These are phyloP conservation scores for Coleophoma cylindrospora DNA, from an alignment of 2,329 filamentous ascomycete genomes.

Conservation along the genomic window DNA sequence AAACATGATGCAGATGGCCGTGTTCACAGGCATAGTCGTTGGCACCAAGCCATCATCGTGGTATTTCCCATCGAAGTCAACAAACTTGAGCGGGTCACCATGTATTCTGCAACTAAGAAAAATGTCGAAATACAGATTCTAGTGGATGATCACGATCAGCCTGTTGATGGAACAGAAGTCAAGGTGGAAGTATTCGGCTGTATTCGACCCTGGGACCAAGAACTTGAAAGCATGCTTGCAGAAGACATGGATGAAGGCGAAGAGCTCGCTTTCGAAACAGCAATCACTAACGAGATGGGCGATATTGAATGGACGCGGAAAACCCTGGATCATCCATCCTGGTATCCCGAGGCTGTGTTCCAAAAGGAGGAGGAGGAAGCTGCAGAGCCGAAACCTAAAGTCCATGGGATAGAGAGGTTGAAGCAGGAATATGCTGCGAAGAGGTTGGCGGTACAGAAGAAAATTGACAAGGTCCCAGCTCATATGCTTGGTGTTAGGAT, in stretches of 20 bases:
- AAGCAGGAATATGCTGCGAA: conserved; percentile 42
- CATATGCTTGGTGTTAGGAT: conserved; percentile 55
- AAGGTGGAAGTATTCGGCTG: too few relatives aligned
- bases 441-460: conserved; percentile 44
- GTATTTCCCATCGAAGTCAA: conserved; percentile 44
- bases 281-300: too few relatives aligned
- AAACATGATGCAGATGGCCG: conserved; percentile 17
- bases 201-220: too few relatives aligned
- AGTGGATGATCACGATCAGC: conserved; percentile 31
- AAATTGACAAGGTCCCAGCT: conserved; percentile 52
- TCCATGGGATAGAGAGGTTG: conserved; percentile 29
- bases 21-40: conserved; percentile 30
- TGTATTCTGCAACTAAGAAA: conserved; percentile 39
- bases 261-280: too few relatives aligned
- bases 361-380: conserved; percentile 19
- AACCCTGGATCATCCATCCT: too few relatives aligned
- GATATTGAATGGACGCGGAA: too few relatives aligned
- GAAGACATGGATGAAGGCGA: too few relatives aligned
- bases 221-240: too few relatives aligned
- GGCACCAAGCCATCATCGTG: conserved; percentile 56
- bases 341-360: too few relatives aligned
- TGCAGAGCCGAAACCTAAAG: conserved; percentile 31
- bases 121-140: conserved; percentile 50
- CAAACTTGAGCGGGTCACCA: conserved; percentile 8
- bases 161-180: too few relatives aligned